These are phyloP conservation scores for Tetrapisispora iriomotensis DNA, from an alignment of 805 yeast species.

Conservation along the genomic window DNA sequence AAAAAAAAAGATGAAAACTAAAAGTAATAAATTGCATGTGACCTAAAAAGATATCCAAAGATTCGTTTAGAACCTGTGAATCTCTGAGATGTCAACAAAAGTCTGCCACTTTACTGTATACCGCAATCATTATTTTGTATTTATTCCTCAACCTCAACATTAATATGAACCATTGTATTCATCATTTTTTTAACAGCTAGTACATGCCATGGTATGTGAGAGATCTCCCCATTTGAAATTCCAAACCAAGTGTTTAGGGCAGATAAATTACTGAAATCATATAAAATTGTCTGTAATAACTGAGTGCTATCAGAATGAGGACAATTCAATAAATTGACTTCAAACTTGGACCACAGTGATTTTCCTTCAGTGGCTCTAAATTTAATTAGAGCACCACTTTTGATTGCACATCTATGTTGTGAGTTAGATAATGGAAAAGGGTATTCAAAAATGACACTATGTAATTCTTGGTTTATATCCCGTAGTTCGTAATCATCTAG, in stretches of 20 bases:
- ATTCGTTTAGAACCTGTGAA: no score
- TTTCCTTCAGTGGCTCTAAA: conserved; percentile 16
- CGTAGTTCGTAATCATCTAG: conserved; percentile 31
- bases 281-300: conserved; percentile 44
- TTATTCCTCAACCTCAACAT: not conserved
- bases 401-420: conserved; percentile 58
- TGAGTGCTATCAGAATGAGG: conserved; percentile 54
- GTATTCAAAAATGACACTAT: conserved; percentile 48
- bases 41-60: no score
- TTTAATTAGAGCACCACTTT: conserved; percentile 57
- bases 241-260: conserved; percentile 32
- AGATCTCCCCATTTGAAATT: conserved; percentile 25
- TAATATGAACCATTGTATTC: conserved; percentile 44
- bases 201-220: conserved; percentile 65
- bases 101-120: no score
- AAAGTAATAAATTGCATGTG: no score
- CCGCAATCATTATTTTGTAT: no score
- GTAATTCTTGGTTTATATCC: conserved; percentile 42
- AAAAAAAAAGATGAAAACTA: no score
- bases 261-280: conserved; percentile 53
- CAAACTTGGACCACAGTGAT: conserved; percentile 35
- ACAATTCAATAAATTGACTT: conserved; percentile 62
- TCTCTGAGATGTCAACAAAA: no score
- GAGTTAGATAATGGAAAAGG: conserved; percentile 63
- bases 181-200: conserved; percentile 55